Conservation (phyloP, 768 basidiomycete species). For the Rhizopogon rudus region DNA sequence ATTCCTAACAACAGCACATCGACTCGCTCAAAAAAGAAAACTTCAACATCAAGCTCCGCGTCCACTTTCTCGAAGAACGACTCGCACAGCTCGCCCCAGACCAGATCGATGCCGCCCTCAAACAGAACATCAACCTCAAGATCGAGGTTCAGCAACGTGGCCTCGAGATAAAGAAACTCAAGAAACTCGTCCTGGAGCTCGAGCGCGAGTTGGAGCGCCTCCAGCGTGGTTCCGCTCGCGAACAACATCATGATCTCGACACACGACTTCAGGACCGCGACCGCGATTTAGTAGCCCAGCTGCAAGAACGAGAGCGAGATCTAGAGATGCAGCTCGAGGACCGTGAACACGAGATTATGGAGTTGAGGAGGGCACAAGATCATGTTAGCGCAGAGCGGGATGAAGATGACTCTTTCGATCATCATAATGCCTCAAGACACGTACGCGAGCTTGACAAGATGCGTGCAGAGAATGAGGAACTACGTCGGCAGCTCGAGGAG, state of each 20-base stretch:
- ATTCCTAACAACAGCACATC: constrained; percentile 60
- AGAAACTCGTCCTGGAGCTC: constrained; percentile 81
- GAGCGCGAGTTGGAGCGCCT: constrained; percentile 74
- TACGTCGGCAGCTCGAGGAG: constrained; percentile 53
- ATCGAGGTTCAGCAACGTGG: constrained; percentile 87
- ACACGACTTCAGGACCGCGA: constrained; percentile 22
- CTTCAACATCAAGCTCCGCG: constrained; percentile 92
- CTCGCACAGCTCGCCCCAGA: constrained; percentile 87
- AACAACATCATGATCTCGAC: constrained; percentile 26
- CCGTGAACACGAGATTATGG: constrained; percentile 62
- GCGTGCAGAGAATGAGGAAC: constrained; percentile 58
- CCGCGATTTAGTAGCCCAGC: constrained; percentile 31
- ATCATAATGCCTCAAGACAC: constrained; percentile 39
- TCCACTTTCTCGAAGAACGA: constrained; percentile 93
- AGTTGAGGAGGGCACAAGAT: constrained; percentile 50
- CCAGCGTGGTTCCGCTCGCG: constrained; percentile 37
- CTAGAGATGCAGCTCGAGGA: constrained; percentile 75
- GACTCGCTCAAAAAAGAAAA: constrained; percentile 96
- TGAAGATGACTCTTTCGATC: constrained; percentile 37
- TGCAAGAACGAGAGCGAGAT: constrained; percentile 58
- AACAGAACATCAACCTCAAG: constrained; percentile 91
- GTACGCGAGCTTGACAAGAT: constrained; percentile 51
- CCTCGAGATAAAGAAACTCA: constrained; percentile 88
- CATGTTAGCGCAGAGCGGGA: constrained; percentile 50
- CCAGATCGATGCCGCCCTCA: constrained; percentile 86